phyloP scores from a whole-genome alignment of 345 rosid genomes.

The Linum trigynum region DNA sequence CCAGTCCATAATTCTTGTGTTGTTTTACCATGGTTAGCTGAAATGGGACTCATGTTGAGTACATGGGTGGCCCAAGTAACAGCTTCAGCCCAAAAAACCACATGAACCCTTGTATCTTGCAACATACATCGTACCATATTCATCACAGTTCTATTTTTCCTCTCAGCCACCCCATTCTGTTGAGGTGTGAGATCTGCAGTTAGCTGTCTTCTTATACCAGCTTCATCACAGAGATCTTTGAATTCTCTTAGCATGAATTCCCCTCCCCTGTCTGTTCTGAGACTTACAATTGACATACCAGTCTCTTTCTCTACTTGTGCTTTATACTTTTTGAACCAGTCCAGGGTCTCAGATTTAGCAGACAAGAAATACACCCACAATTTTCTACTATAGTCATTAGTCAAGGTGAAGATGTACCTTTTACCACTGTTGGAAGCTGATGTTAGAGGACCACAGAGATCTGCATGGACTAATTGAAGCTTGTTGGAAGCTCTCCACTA shows the following conservation, averaged over 20 bases:
- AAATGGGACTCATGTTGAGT: no score
- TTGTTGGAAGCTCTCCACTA: background rate
- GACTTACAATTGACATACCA: background rate
- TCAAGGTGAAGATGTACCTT: background rate
- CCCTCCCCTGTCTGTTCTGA: background rate
- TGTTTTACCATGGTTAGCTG: no score
- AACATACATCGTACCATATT: constrained; percentile 3
- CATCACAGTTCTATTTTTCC: constrained; percentile 1
- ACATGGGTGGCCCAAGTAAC: no score
- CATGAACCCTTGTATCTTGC: background rate
- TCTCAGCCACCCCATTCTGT: background rate
- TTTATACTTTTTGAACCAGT: background rate
- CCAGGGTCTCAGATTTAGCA: background rate
- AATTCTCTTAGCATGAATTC: no score
- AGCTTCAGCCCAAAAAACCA: background rate
- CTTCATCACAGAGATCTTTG: no score
- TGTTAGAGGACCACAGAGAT: background rate
- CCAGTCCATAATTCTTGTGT: no score
- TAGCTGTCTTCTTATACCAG: no score
- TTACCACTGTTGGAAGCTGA: background rate
- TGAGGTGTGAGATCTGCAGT: background rate
- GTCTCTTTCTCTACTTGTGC: background rate
- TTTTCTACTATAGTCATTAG: background rate
- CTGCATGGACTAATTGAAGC: background rate
- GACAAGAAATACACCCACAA: background rate